Evolutionary conservation across 1,284 basidiomycete species (phyloP), one percentile per base, ranked within the genome.

Genomic region (Irpex rosettiformis): DNA sequence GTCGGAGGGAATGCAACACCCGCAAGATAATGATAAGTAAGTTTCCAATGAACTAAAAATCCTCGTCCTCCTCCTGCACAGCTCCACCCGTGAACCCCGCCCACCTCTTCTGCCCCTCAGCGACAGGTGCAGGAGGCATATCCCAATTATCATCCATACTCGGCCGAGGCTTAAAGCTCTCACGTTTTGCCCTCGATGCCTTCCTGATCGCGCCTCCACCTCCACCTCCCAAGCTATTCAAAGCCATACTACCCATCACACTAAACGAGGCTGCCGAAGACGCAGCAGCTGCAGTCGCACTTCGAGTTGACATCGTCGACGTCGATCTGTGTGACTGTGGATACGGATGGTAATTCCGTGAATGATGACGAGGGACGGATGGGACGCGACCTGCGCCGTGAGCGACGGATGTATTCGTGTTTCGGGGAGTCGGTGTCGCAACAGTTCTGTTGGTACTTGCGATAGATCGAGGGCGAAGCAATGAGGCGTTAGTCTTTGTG

Each of bases 111-210:
- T 58, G 56, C 16, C 56, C 58, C 4, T 58, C 57, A 10, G 61
- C 62, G 7, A 30, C 48, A 13, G 48, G n/a, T 25, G 6, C 48
- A 51, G 27, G n/a, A 24, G 25, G 24, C 25, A 22, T 8, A 25
- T 60, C 63, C 63, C 67, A 66, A 48, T 64, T 59, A 49, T 70
- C 74, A 63, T 89, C 87, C 11, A 24, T 71, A 66, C 89, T 91
- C 43, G 88, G 81, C 47, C 89, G 76, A 7, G 90, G 89, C 68
- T 83, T 87, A 70, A 92, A 92, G 70, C 89, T 91, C 74, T 91
- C 89, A 62, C 86, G 77, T 61, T 77, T 69, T 29, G 78, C 76
- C 48, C 81, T 71, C 48, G 78, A 72, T 22, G 78, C 77, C 66
- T 82, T 85, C 70, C 75, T 77, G 56, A 75, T 70, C 16, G 69